Evolutionary conservation across 192 early-diverging fungal species (phyloP), one percentile per base, ranked within the genome.

Genomic region (Funneliformis geosporum): DNA sequence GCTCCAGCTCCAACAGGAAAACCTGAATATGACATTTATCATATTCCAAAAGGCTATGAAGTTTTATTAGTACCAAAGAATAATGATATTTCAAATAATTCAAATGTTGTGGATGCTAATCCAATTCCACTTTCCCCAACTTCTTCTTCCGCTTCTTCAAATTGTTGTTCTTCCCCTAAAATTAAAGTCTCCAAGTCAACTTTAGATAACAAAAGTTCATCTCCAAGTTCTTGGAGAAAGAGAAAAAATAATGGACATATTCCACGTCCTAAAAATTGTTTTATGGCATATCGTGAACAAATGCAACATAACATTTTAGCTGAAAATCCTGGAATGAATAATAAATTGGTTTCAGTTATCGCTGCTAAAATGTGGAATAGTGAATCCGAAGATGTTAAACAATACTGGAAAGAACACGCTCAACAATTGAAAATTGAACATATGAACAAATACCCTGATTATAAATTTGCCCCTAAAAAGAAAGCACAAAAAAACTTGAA

Each of bases 271-370:
- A 60, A 77, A 27, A 86, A 86, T 67, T 82, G 80, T 8, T 86
- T 86, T 33, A 42, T 86, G 11, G 79, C 83, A n/a, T 86, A 82
- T 43, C 82, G 85, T 38, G 83, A 73, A 61, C 86, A 91, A n/a
- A 86, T 92, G 61, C 84, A 89, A 73, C 87, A 84, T 16, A 77
- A 83, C 12, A 40, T 76, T 14, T 76, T 80, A 2, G 43, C 59
- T 28, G 25, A 69, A 12, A 78, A 70, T 33, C 60, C 71, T 16
- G 81, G 82, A 9, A 21, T 83, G 33, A 80, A 81, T 55, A 83
- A 82, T 11, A 73, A 82, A 10, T 21, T 70, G 5, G 76, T 83
- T 4, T 86, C 85, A 0, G 25, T 79, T 14, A 80, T 79, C 16
- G 46, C 82, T 1, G 85, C 82, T 46, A 1, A 60, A 23, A 66